A percentile compares a stretch with the other conserved stretches of the same genome.
Evolutionary conservation across 1,139 yeast species (phyloP).

Genomic region (Candida smagusa): DNA sequence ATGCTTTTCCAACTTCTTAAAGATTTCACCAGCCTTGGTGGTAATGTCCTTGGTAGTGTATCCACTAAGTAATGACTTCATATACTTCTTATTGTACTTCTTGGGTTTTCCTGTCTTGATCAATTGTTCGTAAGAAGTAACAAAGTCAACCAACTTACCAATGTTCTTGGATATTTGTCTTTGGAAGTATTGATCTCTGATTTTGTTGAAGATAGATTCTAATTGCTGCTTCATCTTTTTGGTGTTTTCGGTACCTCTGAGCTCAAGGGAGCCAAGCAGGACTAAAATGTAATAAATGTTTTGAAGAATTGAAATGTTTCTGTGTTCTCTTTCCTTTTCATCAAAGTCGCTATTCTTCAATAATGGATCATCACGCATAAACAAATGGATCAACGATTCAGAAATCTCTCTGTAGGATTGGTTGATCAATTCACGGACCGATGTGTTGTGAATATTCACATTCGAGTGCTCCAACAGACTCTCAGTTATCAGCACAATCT

Average conservation of each 20-base stretch:
- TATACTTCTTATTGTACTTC: conserved; percentile 57
- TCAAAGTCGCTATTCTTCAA: conserved; percentile 45
- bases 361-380: conserved; percentile 41
- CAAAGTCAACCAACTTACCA: conserved; percentile 65
- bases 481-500: conserved; percentile 34
- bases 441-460: conserved; percentile 19
- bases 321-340: conserved; percentile 56
- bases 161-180: conserved; percentile 44
- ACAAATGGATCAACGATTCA: conserved; percentile 35
- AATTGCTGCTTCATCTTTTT: conserved; percentile 43
- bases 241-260: conserved; percentile 20
- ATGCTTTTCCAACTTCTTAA: conserved; percentile 57
- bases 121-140: conserved; percentile 60
- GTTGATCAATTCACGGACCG: conserved; percentile 35
- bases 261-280: conserved; percentile 33
- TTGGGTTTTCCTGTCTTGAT: conserved; percentile 53
- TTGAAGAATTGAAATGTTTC: conserved; percentile 59
- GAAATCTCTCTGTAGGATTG: conserved; percentile 39
- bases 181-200: conserved; percentile 43
- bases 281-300: conserved; percentile 61
- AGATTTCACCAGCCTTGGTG: conserved; percentile 53
- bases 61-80: conserved; percentile 53
- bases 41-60: conserved; percentile 60
- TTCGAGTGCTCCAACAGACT: conserved; percentile 21
- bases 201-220: conserved; percentile 45